A percentile compares a stretch with the other conserved stretches of the same genome.
phyloP scores from a whole-genome alignment of 1,284 basidiomycete species.

The Puccinia coronata region DNA sequence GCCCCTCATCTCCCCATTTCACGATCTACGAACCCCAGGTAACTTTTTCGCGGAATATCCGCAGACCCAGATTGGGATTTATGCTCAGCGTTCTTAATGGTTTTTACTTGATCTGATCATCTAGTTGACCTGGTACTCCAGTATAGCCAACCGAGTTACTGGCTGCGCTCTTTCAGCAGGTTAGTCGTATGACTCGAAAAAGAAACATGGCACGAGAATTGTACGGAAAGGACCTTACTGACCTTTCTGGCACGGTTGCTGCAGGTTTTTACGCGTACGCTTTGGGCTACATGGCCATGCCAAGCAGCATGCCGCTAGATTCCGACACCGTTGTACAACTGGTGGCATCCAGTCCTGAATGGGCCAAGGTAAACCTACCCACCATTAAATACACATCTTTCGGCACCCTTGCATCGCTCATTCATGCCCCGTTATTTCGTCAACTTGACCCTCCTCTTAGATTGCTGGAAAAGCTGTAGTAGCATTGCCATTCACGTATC shows the following conservation, averaged over 20 bases:
- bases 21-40: constrained; percentile 95
- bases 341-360: constrained; percentile 63
- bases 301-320: constrained; percentile 70
- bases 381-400: constrained; percentile 34
- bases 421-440: constrained; percentile 18
- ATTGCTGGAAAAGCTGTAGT: constrained; percentile 72
- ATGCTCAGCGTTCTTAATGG: not conserved
- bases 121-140: constrained; percentile 73
- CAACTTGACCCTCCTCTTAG: constrained; percentile 68
- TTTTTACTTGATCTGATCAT: not conserved
- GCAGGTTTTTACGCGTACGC: constrained; percentile 85
- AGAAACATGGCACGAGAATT: not conserved
- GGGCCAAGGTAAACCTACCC: constrained; percentile 56
- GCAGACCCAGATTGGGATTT: constrained; percentile 2
- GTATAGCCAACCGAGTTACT: constrained; percentile 81
- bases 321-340: constrained; percentile 75
- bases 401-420: constrained; percentile 50
- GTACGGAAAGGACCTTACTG: not conserved
- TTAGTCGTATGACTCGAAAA: constrained; percentile 61
- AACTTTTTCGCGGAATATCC: constrained; percentile 47
- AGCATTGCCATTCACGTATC: constrained; percentile 83
- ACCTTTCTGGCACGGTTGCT: not conserved
- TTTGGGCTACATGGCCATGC: constrained; percentile 80
- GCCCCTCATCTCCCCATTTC: constrained; percentile 88
- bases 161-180: constrained; percentile 76